phyloP scores from a whole-genome alignment of 352 stramenopile species.

The Peronosclerospora sorghi region DNA sequence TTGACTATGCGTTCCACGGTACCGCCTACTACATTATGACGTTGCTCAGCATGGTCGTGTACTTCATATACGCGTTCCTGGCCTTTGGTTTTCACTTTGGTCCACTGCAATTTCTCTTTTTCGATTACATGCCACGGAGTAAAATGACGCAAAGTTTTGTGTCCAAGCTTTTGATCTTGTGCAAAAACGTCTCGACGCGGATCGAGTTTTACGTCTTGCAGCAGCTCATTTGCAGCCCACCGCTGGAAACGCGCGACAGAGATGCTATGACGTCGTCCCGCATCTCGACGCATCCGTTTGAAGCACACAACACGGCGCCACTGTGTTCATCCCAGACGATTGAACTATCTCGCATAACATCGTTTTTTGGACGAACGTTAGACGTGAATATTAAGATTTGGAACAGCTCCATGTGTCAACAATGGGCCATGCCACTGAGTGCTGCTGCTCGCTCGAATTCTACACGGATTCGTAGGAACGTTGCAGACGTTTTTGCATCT shows the following conservation, averaged over 20 bases:
- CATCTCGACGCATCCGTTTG: conserved; percentile 15
- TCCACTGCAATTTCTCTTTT: conserved; percentile 70
- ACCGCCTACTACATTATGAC: conserved; percentile 57
- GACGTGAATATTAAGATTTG: conserved; percentile 51
- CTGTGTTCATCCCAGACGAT: background rate
- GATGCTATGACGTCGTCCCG: conserved; percentile 22
- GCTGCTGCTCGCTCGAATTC: conserved; percentile 14
- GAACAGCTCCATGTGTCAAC: conserved; percentile 51
- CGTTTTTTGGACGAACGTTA: conserved; percentile 44
- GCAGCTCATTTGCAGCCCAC: conserved; percentile 34
- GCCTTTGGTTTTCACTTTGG: conserved; percentile 73
- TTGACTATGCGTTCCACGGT: conserved; percentile 72
- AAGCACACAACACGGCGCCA: conserved; percentile 4
- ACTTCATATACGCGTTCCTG: conserved; percentile 51
- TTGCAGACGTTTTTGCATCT: background rate
- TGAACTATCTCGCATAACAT: conserved; percentile 32
- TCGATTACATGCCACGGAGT: conserved; percentile 46
- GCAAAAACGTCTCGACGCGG: conserved; percentile 28
- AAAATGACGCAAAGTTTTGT: conserved; percentile 46
- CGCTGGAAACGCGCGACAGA: conserved; percentile 23
- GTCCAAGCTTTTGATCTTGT: conserved; percentile 27
- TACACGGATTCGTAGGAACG: conserved; percentile 8
- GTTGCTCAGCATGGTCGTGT: conserved; percentile 51
- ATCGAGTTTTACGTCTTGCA: conserved; percentile 46
- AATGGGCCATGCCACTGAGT: conserved; percentile 26